These are phyloP conservation scores for Berberis thunbergii DNA, from an alignment of 164 flowering plant species.

Conservation along the genomic window DNA sequence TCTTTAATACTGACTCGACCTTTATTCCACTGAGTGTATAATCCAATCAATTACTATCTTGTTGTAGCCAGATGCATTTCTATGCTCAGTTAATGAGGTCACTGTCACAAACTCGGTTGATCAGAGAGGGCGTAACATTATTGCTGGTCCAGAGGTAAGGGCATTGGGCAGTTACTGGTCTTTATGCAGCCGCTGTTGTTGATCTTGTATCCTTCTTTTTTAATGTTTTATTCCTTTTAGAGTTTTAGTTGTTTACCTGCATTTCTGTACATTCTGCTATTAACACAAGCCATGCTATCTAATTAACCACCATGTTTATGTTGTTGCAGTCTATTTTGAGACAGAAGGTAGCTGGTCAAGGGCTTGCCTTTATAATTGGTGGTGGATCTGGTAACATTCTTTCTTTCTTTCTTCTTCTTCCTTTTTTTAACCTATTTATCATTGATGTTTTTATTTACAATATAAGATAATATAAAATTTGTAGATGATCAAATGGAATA, in stretches of 20 bases:
- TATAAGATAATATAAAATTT: too few relatives aligned
- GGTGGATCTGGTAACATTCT: conserved; percentile 84
- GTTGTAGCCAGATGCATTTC: conserved; percentile 98
- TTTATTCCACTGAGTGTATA: too few relatives aligned
- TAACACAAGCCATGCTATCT: not conserved
- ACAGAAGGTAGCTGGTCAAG: conserved; percentile 87
- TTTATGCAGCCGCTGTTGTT: not conserved
- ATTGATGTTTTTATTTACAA: too few relatives aligned
- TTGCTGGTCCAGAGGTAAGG: conserved; percentile 72
- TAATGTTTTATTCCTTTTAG: not conserved
- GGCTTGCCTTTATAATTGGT: conserved; percentile 85
- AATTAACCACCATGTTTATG: conserved; percentile 10
- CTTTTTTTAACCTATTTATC: too few relatives aligned
- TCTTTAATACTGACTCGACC: too few relatives aligned
- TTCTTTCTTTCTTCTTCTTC: not conserved
- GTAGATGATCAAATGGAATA: too few relatives aligned
- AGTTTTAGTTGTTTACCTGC: not conserved
- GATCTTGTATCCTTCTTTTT: not conserved
- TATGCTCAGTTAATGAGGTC: conserved; percentile 91
- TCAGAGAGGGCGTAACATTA: conserved; percentile 66
- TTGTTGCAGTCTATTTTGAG: conserved; percentile 63
- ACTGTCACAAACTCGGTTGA: conserved; percentile 71
- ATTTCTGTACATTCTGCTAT: not conserved
- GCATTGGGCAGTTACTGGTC: not conserved
- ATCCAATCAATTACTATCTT: not conserved